Base-by-base conservation (phyloP, 225 moss, liverwort and hornwort genomes). In the Lunularia cruciata region DNA sequence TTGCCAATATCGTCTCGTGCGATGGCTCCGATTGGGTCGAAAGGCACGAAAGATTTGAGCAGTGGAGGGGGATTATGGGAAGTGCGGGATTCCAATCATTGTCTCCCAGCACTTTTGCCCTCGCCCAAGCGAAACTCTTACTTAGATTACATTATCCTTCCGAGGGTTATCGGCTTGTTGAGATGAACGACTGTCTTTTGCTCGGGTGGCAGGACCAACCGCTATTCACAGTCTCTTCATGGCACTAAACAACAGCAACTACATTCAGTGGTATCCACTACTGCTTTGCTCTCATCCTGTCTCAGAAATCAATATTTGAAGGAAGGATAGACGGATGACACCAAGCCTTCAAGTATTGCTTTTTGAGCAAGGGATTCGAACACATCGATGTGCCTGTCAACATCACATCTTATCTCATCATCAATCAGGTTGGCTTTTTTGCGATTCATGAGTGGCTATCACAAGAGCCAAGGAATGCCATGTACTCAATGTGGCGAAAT, bases 181-280 rank as follows among this genome's bases (percentile, higher is more conserved):
- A 95, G 68, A 85, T 74, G 31, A 83, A 84, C 19, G 92, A 87
- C 31, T 87, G 83, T 7, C 78, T 96, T 47, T 73, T 78, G 63
- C 67, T 96, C 19, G 95, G 95, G 35, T 96, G 95, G 95, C 92
- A 88, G 79, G 88, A 96, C 60, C 85, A 82, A 70, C 87, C 90
- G 3, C 83, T 96, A 8, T 89, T 92, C 76, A 80, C 90, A 53
- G 95, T 96, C 64, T 96, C 95, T 34, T 87, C 92, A 53, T 96
- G 95, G 95, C 84, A 78, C 18, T 64, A 45, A 70, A 40, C 55
- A 34, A 48, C 32, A 19, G 34, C 0, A 6, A 19, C 69, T 7
- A 47, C 16, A 15, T 15, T 27, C 22, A 27, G 10, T 27, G 59
- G 8, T 26, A 38, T 51, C 43, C 34, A 68, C 46, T 23, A 18